phyloP scores from a whole-genome alignment of 2,329 filamentous ascomycete species.

The Aspergillus oerlinghausenensis region DNA sequence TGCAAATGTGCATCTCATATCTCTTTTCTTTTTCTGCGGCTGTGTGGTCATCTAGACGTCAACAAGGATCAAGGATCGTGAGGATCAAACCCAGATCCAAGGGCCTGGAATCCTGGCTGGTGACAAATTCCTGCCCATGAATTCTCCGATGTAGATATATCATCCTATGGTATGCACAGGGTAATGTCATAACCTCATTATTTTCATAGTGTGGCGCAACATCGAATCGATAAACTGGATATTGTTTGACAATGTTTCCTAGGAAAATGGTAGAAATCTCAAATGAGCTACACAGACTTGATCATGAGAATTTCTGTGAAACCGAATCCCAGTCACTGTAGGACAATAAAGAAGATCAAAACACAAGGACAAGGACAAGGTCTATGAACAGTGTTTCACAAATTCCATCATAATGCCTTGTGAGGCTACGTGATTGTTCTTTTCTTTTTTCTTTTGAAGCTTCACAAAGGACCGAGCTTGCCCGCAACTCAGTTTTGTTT shows the following conservation, averaged over 20 bases:
- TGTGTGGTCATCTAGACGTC: background rate
- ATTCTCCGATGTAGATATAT: background rate
- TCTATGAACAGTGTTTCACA: background rate
- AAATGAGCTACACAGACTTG: background rate
- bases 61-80: background rate
- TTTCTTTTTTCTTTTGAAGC: background rate
- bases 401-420: background rate
- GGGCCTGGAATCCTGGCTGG: background rate
- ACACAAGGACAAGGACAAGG: background rate
- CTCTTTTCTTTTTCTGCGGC: background rate
- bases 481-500: background rate
- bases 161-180: background rate
- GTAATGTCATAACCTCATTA: background rate
- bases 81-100: background rate
- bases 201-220: background rate
- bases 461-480: background rate
- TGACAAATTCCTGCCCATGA: background rate
- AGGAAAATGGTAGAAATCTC: background rate
- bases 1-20: background rate
- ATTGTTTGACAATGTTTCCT: too few relatives aligned
- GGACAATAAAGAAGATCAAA: background rate
- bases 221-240: background rate
- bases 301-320: background rate
- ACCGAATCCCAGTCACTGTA: background rate
- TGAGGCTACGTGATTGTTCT: background rate